Evolutionary conservation across 2,329 filamentous ascomycete species (phyloP), one percentile per base, ranked within the genome.

Genomic region (Aspergillus sp.): DNA sequence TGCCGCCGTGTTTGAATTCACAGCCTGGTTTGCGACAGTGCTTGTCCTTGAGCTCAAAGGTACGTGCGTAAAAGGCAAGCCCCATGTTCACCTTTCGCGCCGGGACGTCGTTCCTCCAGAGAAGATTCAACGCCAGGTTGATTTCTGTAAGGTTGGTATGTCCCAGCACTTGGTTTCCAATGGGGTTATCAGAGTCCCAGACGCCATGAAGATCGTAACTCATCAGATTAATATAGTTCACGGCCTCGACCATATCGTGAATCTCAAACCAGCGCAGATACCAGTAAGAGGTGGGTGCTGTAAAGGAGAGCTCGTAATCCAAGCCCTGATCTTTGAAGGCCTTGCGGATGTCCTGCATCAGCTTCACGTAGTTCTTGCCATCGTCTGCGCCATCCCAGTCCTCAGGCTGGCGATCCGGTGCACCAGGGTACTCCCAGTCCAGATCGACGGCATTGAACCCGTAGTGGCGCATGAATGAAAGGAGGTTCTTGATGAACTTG

Each of bases 381-480:
- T 58, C 56, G 19, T 46, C 51, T 3, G 24, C 15, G 2, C 8
- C 12, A 9, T 59, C 58, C 52, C 52, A 57, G 9, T 40, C 53
- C 44, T 17, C 9, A 19, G 43, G 21, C 23, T 15, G 52, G 52
- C 63, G 61, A 19, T 63, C 59, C 14, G 19, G 21, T 4, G 61
- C 59, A 6, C 24, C 61, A 3, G 61, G 63, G 31, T 64, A 52
- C 6, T 65, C 62, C 65, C 65, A 67, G 37, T 65, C 61, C 11
- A 66, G 35, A 43, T 66, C 64, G 1, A 65, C 56, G 2, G 63
- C 66, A 21, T 63, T 58, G 50, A 67, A 67, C 2, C 54, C 61
- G 43, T 62, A 63, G 2, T 40, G 50, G 1, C 47, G 15, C 64
- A 66, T 54, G 43, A 59, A 59, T 2, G 27, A 27, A 11, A 57